Conservation (phyloP, 345 rosid genomes). For the Theobroma cacao region DNA sequence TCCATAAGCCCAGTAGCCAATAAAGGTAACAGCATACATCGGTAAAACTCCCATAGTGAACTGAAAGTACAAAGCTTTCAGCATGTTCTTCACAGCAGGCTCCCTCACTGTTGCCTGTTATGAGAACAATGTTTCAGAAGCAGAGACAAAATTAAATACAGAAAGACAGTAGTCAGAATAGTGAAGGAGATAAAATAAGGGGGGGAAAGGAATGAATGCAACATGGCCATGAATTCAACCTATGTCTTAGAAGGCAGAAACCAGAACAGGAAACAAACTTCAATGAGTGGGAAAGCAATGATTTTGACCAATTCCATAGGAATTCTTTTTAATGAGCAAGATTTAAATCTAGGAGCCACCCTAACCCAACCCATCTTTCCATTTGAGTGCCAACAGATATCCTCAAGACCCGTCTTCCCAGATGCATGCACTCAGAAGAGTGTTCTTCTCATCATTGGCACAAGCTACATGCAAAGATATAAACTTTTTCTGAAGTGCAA, state of each 20-base stretch:
- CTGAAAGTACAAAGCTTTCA: constrained; percentile 83
- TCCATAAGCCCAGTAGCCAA: constrained; percentile 99
- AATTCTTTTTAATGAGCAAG: neutral
- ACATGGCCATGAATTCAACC: neutral
- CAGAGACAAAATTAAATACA: neutral
- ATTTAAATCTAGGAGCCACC: neutral
- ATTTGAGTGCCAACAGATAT: neutral
- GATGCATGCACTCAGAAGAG: neutral
- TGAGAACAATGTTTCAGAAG: neutral
- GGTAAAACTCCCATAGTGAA: constrained; percentile 75
- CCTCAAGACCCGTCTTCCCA: too few relatives aligned
- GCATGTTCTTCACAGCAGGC: constrained; percentile 79
- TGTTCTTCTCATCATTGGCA: neutral
- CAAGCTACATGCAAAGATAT: neutral
- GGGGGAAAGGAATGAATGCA: neutral
- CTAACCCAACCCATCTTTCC: neutral
- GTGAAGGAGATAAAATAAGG: neutral
- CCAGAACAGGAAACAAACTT: neutral
- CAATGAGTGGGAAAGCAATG: neutral
- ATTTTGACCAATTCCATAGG: neutral
- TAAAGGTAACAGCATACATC: constrained; percentile 61
- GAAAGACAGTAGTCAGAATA: neutral
- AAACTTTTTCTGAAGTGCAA: neutral
- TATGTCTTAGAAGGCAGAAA: neutral
- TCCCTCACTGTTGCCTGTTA: constrained; percentile 77